Evolutionary conservation across 23 red algal genomes (phyloP), one percentile per base, ranked within the genome.

Genomic region (Gracilaria gracilis): DNA sequence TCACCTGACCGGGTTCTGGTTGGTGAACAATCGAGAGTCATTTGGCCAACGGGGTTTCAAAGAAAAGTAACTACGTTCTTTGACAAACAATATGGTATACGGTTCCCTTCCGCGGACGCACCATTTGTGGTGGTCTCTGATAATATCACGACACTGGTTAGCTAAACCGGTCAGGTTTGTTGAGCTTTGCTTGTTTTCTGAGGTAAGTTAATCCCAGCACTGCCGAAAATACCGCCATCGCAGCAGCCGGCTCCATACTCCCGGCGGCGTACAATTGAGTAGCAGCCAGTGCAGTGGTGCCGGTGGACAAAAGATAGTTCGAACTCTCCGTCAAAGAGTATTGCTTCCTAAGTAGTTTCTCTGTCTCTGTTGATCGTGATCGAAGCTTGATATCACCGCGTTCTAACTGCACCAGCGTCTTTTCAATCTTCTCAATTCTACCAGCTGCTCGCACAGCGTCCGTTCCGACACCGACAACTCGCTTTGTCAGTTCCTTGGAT

Each of bases 281-380:
- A 8, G 91, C 81, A 40, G 86, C 85, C 24, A 95, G 55, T 24
- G 77, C 84, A 19, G 75, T 80, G 23, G 75, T 78, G 21, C 83
- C 80, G 9, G 50, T 84, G n/a, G 87, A 88, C 35, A 90, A 53
- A 53, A 95, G 85, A 58, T 78, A 78, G 55, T 95, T 95, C 14
- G 62, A 83, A 12, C 65, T 61, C 31, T 93, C 78, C 34, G 87
- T 86, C 65, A 90, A 71, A 35, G 78, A 87, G 67, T 76, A 85
- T 57, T 97, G 95, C 62, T 80, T 88, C 35, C 95, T 83, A 24
- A 97, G 81, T 54, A 97, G 48, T 55, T 92, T 88, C 86, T 97
- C 95, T 9, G 90, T 93, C 61, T 97, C 95, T 19, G 81, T 81
- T 19, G 84, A 88, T 20, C 95, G 82, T 27, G 90, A 83, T 46